Evolutionary conservation across 441 rosid genomes (phyloP), one percentile per base, ranked within the genome.

Genomic region (Jatropha podagrica): DNA sequence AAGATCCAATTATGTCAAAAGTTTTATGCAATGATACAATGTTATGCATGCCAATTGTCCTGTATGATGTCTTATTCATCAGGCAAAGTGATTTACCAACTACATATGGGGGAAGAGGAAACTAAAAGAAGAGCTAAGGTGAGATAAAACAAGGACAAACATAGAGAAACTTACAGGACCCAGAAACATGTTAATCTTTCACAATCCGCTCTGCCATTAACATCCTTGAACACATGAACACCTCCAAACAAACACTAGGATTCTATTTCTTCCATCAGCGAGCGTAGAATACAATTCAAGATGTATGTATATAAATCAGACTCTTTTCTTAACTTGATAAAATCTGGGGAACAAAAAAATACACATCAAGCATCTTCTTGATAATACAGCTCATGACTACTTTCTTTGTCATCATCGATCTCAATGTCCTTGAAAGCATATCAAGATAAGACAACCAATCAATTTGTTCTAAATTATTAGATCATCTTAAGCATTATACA

Each of bases 181-280:
- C 11, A 8, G 26, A 70, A 51, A 55, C 38, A n/a, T 20, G 18
- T 51, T 48, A 71, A 40, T 77, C 65, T 64, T 54, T 74, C 41
- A 55, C 52, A 42, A 55, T 56, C 55, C 8, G 38, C 68, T 13
- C 14, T 46, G 42, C 18, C 55, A 38, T 49, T 64, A 70, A 26
- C 40, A 71, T 71, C 15, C 56, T 26, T 42, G 41, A 71, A 59
- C 42, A 40, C 74, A 58, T 42, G 55, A 23, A 59, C 65, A 70
- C 55, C 37, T 78, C 41, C 62, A n/a, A 68, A 75, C 73, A 65
- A 72, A 38, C 17, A 12, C 62, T 51, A 65, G 49, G 70, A 23
- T 54, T 18, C 66, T 54, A 71, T 38, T 17, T 38, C 58, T 65
- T 75, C 61, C 26, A 20, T 51, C 60, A 54, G 73, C 73, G 41